Base-by-base conservation (phyloP, 2,329 filamentous ascomycete genomes). In the Ophiocordyceps australis region DNA sequence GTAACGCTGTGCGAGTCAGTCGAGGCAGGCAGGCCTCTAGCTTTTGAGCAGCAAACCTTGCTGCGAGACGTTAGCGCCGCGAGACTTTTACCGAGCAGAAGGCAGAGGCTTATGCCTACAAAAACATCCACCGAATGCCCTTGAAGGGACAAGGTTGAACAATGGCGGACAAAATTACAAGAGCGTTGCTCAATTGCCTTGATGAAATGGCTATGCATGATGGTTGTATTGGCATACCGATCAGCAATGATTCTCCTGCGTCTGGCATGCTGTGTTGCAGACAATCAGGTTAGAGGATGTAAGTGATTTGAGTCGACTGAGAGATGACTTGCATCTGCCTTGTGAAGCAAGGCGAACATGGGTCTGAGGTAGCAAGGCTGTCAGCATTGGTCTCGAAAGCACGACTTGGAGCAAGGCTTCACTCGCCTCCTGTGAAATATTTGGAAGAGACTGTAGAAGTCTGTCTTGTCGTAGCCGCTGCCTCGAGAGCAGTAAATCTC, bases 201-300 rank as follows among this genome's bases (percentile, higher is more conserved):
- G 16, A 76, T 43, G 3, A 69, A 61, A 3, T 51, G 50, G 5
- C 58, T 42, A 17, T 61, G 62, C 48, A 75, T 59, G 25, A 78
- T 52, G 38, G 75, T 78, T 28, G 63, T 68, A 45, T 77, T 78
- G 17, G 73, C 66, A 41, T 79, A 79, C 17, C 70, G 57, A 38
- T 76, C 69, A 2, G 72, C 72, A 23, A 78, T 54, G 24, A 73
- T 51, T 16, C 70, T 58, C 39, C 71, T 75, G 31, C 69, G 59
- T 33, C 60, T 64, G 17, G 64, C 65, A 39, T 79, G 74, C 64
- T 74, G 26, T 8, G 10, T 7, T 7, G 10, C n/a, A n/a, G n/a
- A n/a, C n/a, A n/a, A n/a, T n/a, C n/a, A n/a, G n/a, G n/a, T n/a
- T n/a, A n/a, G n/a, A n/a, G 9, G 5, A 12, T 11, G 7, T 4